These are phyloP conservation scores for Plasmodium gonderi DNA, from an alignment of 169 alveolate genomes.

Conservation along the genomic window DNA sequence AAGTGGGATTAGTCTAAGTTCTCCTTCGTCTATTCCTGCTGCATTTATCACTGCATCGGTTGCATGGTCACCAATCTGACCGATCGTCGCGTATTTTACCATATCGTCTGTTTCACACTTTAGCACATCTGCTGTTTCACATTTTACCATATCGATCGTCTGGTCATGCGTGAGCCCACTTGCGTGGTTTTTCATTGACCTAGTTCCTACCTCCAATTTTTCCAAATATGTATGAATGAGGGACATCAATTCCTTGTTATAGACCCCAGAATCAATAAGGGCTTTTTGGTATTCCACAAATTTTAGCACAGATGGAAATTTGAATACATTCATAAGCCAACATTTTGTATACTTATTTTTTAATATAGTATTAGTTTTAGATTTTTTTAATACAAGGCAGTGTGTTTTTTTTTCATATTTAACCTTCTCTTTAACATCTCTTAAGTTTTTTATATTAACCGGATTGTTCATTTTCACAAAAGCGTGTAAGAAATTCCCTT, in stretches of 20 bases:
- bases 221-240: constrained; percentile 6
- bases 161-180: too few species aligned
- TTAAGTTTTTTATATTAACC: constrained; percentile 10
- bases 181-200: not conserved
- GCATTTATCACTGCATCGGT: not conserved
- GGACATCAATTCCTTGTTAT: not conserved
- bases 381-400: constrained; percentile 38
- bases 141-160: too few species aligned
- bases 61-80: not conserved
- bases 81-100: not conserved
- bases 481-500: not conserved
- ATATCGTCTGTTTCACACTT: not conserved
- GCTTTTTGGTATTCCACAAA: constrained; percentile 2
- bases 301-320: constrained; percentile 57
- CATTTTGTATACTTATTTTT: constrained; percentile 36
- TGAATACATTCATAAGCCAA: constrained; percentile 37
- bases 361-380: constrained; percentile 16
- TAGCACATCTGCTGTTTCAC: too few species aligned
- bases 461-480: constrained; percentile 23
- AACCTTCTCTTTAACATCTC: constrained; percentile 46
- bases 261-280: not conserved
- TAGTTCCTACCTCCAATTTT: not conserved
- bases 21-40: not conserved
- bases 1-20: constrained; percentile 32
- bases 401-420: constrained; percentile 23